Evolutionary conservation across 2,329 filamentous ascomycete genomes (phyloP), one percentile per base, ranked within the genome.

Genomic region (Leptodontidium sp.): DNA sequence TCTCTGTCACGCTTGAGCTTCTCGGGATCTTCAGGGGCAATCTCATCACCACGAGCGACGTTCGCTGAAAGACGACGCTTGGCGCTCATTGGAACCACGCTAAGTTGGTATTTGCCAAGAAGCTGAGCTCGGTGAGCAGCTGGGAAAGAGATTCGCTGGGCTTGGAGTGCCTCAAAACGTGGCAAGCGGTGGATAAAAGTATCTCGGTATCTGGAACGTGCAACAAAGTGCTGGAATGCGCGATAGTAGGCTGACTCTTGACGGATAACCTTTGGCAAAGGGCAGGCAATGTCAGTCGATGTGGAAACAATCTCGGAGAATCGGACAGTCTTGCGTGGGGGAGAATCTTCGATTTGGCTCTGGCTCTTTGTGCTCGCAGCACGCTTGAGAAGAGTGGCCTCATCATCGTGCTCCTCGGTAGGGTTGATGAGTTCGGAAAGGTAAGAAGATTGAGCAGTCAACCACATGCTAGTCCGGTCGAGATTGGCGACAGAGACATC

Each of bases 161-260:
- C 88, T 78, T 98, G 95, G 59, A 98, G 85, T 29, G 93, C 93
- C 78, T 98, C 95, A 69, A 95, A 97, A 61, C 96, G 91, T 29
- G 92, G 87, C 67, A 93, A 89, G 52, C 93, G 91, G 79, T 97
- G 92, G 65, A 97, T 87, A 78, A 97, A 97, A 11, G 91, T 89
- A 79, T 98, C 96, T 21, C 85, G 83, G 64, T 85, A 84, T 67
- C 88, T 88, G 15, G 88, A 88, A 40, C 88, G 87, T 68, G 92
- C 86, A 57, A 90, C 83, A 73, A 93, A 87, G 77, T 91, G 89
- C 74, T 93, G 90, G 79, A 97, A 98, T 11, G 93, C 93, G 70
- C 92, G 91, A 82, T 94, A 95, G 80, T 97, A 98, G 5, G 94
- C 92, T 3, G 91, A 90, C 76, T 96, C 92, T 77, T 87, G 84